phyloP scores from a whole-genome alignment of 2,329 filamentous ascomycete genomes.

The Pseudofabraea citricarpa region DNA sequence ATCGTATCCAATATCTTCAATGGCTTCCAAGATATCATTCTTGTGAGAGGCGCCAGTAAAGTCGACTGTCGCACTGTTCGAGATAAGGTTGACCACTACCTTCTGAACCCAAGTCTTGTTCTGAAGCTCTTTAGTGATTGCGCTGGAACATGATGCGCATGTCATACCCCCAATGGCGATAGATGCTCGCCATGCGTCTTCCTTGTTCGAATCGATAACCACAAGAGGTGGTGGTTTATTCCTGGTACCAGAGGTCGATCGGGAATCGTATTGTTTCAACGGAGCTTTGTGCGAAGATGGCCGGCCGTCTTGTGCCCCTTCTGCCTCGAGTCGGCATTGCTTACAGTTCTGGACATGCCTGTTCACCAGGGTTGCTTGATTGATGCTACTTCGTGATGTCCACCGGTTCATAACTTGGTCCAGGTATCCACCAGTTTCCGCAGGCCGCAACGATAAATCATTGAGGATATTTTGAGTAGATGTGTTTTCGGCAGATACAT shows the following conservation, averaged over 20 bases:
- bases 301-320: constrained; percentile 14
- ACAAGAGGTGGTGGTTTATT: constrained; percentile 18
- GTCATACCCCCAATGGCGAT: constrained; percentile 52
- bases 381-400: constrained; percentile 14
- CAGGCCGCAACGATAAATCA: constrained; percentile 4
- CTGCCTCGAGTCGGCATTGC: constrained; percentile 38
- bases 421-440: constrained; percentile 19
- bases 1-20: constrained; percentile 63
- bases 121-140: constrained; percentile 41
- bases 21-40: constrained; percentile 38
- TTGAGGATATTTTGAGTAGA: background rate
- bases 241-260: constrained; percentile 1
- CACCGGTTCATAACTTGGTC: constrained; percentile 21
- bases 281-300: background rate
- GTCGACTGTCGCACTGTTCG: constrained; percentile 44
- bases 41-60: constrained; percentile 40
- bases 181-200: constrained; percentile 42
- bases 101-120: constrained; percentile 42
- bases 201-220: constrained; percentile 28
- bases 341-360: constrained; percentile 44
- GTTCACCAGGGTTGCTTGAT: constrained; percentile 9
- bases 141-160: constrained; percentile 47
- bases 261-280: background rate
- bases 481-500: constrained; percentile 14
- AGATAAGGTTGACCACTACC: constrained; percentile 45